Evolutionary conservation across 2,329 filamentous ascomycete species (phyloP).

Genomic region (Hysterium pulicare): DNA sequence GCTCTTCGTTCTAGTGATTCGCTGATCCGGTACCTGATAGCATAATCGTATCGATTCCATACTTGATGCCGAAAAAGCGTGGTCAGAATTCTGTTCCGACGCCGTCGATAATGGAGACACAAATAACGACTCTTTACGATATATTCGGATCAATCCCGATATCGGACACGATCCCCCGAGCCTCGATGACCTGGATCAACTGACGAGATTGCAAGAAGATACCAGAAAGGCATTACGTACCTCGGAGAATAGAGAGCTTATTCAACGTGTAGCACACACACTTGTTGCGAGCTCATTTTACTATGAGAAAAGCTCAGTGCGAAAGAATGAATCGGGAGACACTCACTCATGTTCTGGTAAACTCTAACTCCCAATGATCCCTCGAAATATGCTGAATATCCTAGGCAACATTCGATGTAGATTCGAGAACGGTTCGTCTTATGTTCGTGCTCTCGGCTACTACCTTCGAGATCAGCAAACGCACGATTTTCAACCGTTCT

Average conservation of each 20-base stretch:
- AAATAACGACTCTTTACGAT: slow-evolving; percentile 22
- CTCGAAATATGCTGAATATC: slow-evolving; percentile 11
- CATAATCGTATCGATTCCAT: slow-evolving; percentile 29
- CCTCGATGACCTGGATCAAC: slow-evolving; percentile 33
- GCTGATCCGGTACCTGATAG: too few species aligned
- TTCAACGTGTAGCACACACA: slow-evolving; percentile 30
- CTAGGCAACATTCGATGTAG: slow-evolving; percentile 29
- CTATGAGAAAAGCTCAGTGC: slow-evolving; percentile 21
- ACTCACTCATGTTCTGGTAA: slow-evolving; percentile 6
- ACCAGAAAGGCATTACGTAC: slow-evolving; percentile 27
- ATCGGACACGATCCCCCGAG: slow-evolving; percentile 22
- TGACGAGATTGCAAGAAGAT: slow-evolving; percentile 28
- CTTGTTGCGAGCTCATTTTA: slow-evolving; percentile 39
- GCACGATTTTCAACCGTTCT: slow-evolving; percentile 32
- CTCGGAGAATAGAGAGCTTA: slow-evolving; percentile 22
- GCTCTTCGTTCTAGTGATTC: too few species aligned
- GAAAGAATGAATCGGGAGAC: slow-evolving; percentile 5
- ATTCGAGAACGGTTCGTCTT: slow-evolving; percentile 29
- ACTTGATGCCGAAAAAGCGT: slow-evolving; percentile 34
- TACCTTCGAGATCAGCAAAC: slow-evolving; percentile 19
- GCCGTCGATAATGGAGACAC: slow-evolving; percentile 19
- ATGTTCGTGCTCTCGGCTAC: slow-evolving; percentile 29
- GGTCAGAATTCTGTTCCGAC: slow-evolving; percentile 30
- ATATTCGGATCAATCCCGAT: slow-evolving; percentile 36
- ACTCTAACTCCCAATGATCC: too few species aligned